Evolutionary conservation across 2,329 filamentous ascomycete genomes (phyloP).

Genomic region (Aspergillus sp.): DNA sequence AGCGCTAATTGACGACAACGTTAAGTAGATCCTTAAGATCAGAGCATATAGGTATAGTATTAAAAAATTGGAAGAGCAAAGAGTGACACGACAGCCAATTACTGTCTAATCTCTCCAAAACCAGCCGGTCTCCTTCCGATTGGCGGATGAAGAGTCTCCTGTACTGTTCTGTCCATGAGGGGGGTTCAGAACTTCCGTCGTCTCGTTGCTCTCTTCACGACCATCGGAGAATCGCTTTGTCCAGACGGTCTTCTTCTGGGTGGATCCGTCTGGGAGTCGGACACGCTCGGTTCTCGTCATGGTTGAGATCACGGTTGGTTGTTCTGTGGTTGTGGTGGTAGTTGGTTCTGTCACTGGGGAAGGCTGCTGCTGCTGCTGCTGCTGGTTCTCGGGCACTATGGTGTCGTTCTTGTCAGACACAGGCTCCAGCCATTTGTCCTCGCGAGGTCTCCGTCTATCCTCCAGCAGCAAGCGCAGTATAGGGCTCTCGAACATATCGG

Average conservation of each 20-base stretch:
- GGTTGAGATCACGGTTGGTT: slow-evolving; percentile 54
- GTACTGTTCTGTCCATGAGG: slow-evolving; percentile 14
- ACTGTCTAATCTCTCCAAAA: slow-evolving; percentile 40
- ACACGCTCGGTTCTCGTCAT: slow-evolving; percentile 60
- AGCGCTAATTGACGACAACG: slow-evolving; percentile 3
- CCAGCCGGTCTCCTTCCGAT: slow-evolving; percentile 32
- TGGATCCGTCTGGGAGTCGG: slow-evolving; percentile 57
- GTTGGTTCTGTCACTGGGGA: background rate
- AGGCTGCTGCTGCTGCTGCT: background rate
- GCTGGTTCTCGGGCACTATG: slow-evolving; percentile 23
- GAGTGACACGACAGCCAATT: background rate
- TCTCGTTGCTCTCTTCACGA: slow-evolving; percentile 60
- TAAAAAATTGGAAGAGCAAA: background rate
- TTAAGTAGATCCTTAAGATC: background rate
- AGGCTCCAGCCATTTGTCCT: slow-evolving; percentile 32
- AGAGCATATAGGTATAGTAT: background rate
- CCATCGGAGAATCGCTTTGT: slow-evolving; percentile 64
- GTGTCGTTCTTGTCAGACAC: slow-evolving; percentile 29
- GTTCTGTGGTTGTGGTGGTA: slow-evolving; percentile 11
- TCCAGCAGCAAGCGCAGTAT: slow-evolving; percentile 39
- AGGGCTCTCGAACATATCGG: slow-evolving; percentile 34
- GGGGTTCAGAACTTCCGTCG: slow-evolving; percentile 45
- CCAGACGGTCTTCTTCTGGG: slow-evolving; percentile 59
- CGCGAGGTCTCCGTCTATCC: slow-evolving; percentile 29
- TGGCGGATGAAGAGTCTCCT: slow-evolving; percentile 4